Evolutionary conservation across 176 grass and related monocot genomes (phyloP).

Genomic region (Hordeum marinum): DNA sequence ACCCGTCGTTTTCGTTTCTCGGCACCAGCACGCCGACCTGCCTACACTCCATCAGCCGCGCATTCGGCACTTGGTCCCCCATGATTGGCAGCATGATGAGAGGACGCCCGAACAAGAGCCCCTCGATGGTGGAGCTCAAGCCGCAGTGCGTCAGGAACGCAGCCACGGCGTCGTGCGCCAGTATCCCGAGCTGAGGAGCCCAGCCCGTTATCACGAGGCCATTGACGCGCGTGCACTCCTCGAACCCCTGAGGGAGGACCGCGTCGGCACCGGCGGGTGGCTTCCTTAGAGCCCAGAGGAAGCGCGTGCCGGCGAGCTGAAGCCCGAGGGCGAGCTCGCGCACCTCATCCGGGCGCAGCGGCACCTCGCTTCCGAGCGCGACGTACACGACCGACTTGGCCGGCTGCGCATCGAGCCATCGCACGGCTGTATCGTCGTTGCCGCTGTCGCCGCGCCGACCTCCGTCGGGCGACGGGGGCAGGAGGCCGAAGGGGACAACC

Average conservation of each 20-base stretch:
- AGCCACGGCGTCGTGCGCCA: slow-evolving; percentile 32
- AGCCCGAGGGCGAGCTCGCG: neutral
- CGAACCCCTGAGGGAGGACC: neutral
- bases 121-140: slow-evolving; percentile 56
- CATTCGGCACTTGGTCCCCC: slow-evolving; percentile 1
- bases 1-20: neutral
- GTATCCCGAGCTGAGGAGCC: neutral
- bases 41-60: neutral
- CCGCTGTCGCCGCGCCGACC: neutral
- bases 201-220: neutral
- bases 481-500: slow-evolving; percentile 3
- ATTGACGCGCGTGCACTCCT: neutral
- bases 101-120: slow-evolving; percentile 1
- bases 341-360: neutral
- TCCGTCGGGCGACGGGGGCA: neutral
- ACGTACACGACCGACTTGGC: neutral
- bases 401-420: slow-evolving; percentile 1
- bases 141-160: slow-evolving; percentile 74
- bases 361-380: slow-evolving; percentile 15
- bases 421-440: neutral
- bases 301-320: slow-evolving; percentile 10
- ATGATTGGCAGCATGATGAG: slow-evolving; percentile 3
- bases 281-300: slow-evolving; percentile 19
- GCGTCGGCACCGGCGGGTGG: neutral
- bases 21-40: neutral